Percentiles rank a stretch among this genome's conserved stretches.
phyloP scores from a whole-genome alignment of 257 asterid species.

The Jacaranda mimosifolia region DNA sequence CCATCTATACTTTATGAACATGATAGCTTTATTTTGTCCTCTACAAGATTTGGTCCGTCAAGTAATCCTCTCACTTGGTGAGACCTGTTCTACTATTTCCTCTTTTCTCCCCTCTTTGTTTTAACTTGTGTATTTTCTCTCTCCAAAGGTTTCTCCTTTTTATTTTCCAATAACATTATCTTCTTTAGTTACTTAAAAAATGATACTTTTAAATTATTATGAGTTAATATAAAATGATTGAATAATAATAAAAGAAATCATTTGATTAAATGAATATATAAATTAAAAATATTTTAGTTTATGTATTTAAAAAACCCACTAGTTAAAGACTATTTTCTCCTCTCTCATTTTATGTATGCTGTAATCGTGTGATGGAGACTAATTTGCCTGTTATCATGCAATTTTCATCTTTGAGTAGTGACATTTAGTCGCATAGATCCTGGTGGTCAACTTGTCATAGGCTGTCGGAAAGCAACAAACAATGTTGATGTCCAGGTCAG shows the following conservation, averaged over 20 bases:
- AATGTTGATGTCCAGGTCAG: conserved; percentile 71
- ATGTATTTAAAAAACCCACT: background rate
- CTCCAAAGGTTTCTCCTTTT: background rate
- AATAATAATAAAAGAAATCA: too few species aligned
- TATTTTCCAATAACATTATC: background rate
- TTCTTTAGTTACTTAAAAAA: background rate
- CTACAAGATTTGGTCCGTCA: too few species aligned
- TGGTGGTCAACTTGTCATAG: conserved; percentile 91
- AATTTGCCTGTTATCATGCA: conserved; percentile 12
- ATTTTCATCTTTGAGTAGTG: conserved; percentile 53
- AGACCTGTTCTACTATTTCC: too few species aligned
- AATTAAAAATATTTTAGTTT: background rate
- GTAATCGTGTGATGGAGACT: conserved; percentile 24
- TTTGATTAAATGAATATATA: background rate
- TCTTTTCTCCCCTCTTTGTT: too few species aligned
- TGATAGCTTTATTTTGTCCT: too few species aligned
- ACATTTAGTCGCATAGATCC: conserved; percentile 92
- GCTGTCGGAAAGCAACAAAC: conserved; percentile 86
- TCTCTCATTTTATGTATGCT: background rate
- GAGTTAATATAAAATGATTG: background rate
- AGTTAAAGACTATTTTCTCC: background rate
- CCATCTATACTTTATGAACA: too few species aligned
- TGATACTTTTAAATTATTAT: background rate
- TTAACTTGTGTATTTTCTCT: too few species aligned
- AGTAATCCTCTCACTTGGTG: too few species aligned